A percentile compares a stretch with the other conserved stretches of the same genome.
Conservation (phyloP, 192 early-diverging fungal species). For the Coemansia sp. region DNA sequence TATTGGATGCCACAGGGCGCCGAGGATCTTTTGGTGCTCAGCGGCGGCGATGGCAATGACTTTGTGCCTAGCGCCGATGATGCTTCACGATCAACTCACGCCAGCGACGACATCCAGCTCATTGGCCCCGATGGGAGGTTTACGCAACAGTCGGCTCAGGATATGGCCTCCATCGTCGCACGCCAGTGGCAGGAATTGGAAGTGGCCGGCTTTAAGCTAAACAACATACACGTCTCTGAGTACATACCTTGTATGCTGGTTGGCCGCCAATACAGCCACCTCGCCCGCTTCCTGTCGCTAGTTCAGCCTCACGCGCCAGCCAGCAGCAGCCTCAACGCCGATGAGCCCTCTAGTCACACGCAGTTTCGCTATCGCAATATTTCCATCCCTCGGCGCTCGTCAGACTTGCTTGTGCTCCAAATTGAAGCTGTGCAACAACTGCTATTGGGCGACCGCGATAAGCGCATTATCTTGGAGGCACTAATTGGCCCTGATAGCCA, state of each 20-base stretch:
- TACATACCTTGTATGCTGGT: slow-evolving; percentile 48
- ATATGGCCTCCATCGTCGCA: slow-evolving; percentile 26
- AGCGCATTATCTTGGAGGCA: slow-evolving; percentile 32
- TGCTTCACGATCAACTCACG: not conserved
- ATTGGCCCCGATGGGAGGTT: slow-evolving; percentile 16
- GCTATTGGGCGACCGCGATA: slow-evolving; percentile 31
- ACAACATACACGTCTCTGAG: slow-evolving; percentile 47
- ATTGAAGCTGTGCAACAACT: slow-evolving; percentile 14
- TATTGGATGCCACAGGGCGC: slow-evolving; percentile 31
- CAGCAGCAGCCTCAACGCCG: not conserved
- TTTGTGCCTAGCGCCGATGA: not conserved
- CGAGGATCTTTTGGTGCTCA: not conserved
- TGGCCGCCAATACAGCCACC: slow-evolving; percentile 40
- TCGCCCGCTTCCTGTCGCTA: slow-evolving; percentile 35
- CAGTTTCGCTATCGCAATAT: slow-evolving; percentile 42
- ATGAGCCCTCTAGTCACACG: not conserved
- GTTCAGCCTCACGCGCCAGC: slow-evolving; percentile 19
- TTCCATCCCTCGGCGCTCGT: slow-evolving; percentile 15
- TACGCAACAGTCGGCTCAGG: slow-evolving; percentile 9
- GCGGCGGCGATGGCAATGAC: not conserved
- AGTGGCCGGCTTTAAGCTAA: slow-evolving; percentile 34
- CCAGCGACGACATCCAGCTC: not conserved
- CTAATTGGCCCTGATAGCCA: slow-evolving; percentile 16
- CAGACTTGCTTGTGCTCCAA: slow-evolving; percentile 24
- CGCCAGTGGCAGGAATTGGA: slow-evolving; percentile 44